Evolutionary conservation across 1,284 basidiomycete species (phyloP), one percentile per base, ranked within the genome.

Genomic region (Cutaneotrichosporon cutaneum): DNA sequence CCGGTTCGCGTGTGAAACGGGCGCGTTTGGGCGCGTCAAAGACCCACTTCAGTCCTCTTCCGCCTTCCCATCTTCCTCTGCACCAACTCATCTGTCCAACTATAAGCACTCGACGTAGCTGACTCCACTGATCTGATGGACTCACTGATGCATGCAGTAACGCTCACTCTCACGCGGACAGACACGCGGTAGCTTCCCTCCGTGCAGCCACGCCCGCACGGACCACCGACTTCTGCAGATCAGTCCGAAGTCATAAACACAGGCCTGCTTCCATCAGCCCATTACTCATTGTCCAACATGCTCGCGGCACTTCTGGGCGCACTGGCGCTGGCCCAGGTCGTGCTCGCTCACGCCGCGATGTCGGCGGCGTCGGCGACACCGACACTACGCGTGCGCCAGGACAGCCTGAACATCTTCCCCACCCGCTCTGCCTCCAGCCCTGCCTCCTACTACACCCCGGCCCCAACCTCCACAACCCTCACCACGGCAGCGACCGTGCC

Each of bases 401-500:
- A 30, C 30, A 30, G 30, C n/a, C n/a, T 11, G 4, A 42, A 24
- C n/a, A 26, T 51, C 33, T 51, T 51, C 21, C 36, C 30, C 33
- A 18, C 30, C 21, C 33, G 11, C 22, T 32, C 39, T 4, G 48
- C 14, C 42, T 21, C 16, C 33, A 44, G 27, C 10, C n/a, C n/a
- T n/a, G n/a, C 16, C 9, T 24, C 45, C 6, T 24, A 48, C 47
- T 16, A 16, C 47, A 27, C 22, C 47, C 22, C 22, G 10, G 9
- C 24, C 24, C 47, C 14, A 13, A 14, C 47, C 18, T 24, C 39
- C 18, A 27, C 54, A 35, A 32, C 24, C 16, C 59, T 54, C 6
- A 52, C 27, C n/a, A 44, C 52, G 21, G 60, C 57, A 22, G 61
- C 62, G 5, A 66, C 66, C 8, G 62, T 77, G 4, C 70, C 69